Evolutionary conservation across 2,329 filamentous ascomycete genomes (phyloP).

Genomic region (Coniochaeta sp.): DNA sequence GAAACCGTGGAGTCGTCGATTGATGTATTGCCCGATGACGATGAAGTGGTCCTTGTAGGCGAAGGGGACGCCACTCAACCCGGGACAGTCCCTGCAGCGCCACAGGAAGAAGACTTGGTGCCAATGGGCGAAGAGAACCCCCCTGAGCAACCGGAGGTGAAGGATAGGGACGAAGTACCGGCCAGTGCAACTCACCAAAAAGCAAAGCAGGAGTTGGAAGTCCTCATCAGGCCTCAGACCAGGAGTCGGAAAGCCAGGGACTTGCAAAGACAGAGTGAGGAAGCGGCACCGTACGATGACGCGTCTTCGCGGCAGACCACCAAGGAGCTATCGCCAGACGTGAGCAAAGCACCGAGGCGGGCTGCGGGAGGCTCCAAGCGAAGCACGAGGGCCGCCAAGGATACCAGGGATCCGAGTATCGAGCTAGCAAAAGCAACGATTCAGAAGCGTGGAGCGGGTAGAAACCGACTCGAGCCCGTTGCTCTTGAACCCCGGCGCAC

Average conservation of each 20-base stretch:
- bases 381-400: not conserved
- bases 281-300: not conserved
- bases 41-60: not conserved
- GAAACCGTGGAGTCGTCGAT: not conserved
- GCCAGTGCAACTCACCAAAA: not conserved
- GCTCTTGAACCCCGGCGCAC: constrained; percentile 13
- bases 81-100: not conserved
- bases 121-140: not conserved
- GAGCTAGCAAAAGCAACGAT: constrained; percentile 13
- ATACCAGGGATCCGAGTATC: constrained; percentile 16
- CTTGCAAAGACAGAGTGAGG: not conserved
- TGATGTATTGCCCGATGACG: not conserved
- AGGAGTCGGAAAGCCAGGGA: not conserved
- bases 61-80: not conserved
- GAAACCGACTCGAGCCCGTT: not conserved
- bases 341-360: not conserved
- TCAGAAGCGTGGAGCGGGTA: not conserved
- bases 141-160: not conserved
- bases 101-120: not conserved
- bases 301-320: not conserved
- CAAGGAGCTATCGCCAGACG: not conserved
- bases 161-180: not conserved
- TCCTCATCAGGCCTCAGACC: not conserved
- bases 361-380: not conserved
- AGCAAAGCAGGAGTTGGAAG: not conserved